Conservation (phyloP, 2,329 filamentous ascomycete genomes). For the Sordariomycetes sp. region DNA sequence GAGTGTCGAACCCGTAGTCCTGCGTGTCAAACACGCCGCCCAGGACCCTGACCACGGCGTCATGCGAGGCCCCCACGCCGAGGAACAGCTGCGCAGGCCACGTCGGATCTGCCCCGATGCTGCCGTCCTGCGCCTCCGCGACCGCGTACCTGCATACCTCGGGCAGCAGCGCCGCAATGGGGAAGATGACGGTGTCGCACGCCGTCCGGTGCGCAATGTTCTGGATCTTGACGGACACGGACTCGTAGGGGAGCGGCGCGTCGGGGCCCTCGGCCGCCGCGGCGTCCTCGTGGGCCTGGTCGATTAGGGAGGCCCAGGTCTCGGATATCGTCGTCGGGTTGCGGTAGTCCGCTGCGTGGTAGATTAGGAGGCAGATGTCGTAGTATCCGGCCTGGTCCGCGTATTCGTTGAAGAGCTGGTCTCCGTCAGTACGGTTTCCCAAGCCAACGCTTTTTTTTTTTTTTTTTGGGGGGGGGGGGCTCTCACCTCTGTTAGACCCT, state of each 20-base stretch:
- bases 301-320: slow-evolving; percentile 75
- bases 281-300: slow-evolving; percentile 51
- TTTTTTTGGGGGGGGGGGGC: not conserved
- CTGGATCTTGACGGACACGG: slow-evolving; percentile 49
- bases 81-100: slow-evolving; percentile 47
- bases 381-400: slow-evolving; percentile 87
- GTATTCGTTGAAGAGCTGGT: slow-evolving; percentile 80
- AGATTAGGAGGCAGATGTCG: slow-evolving; percentile 86
- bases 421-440: not conserved
- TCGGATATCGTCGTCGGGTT: slow-evolving; percentile 71
- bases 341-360: slow-evolving; percentile 81
- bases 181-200: slow-evolving; percentile 54
- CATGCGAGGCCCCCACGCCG: slow-evolving; percentile 39
- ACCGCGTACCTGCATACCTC: slow-evolving; percentile 50
- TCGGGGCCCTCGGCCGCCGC: slow-evolving; percentile 20
- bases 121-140: slow-evolving; percentile 42
- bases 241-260: slow-evolving; percentile 52
- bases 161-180: slow-evolving; percentile 44
- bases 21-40: slow-evolving; percentile 45
- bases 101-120: slow-evolving; percentile 39
- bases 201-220: slow-evolving; percentile 52
- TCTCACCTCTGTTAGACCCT: slow-evolving; percentile 61
- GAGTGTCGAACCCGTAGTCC: slow-evolving; percentile 43
- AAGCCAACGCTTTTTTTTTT: not conserved
- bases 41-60: slow-evolving; percentile 40